A percentile compares a stretch with the other conserved stretches of the same genome.
Evolutionary conservation across 768 basidiomycete species (phyloP).

Genomic region (Trametes gibbosa): DNA sequence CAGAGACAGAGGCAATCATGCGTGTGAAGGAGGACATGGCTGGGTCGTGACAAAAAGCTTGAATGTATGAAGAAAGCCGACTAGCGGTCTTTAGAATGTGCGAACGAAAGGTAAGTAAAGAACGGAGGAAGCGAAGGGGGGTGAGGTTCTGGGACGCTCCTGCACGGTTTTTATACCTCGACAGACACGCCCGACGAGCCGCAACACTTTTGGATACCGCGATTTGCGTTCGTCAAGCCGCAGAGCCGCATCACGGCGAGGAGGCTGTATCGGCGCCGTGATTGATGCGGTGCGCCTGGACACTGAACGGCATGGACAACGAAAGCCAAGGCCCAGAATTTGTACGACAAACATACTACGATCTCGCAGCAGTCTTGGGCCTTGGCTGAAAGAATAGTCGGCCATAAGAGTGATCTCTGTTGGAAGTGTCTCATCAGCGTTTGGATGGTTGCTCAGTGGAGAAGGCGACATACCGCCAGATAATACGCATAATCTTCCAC

Average conservation of each 20-base stretch:
- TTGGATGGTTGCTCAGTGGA: not conserved
- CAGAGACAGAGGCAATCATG: conserved; percentile 13
- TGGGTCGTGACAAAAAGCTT: not conserved
- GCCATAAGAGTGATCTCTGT: not conserved
- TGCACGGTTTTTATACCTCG: not conserved
- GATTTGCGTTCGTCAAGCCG: not conserved
- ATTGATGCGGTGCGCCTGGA: not conserved
- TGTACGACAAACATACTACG: not conserved
- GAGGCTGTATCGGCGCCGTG: not conserved
- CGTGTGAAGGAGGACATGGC: conserved; percentile 14
- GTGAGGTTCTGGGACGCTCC: not conserved
- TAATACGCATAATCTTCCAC: no score
- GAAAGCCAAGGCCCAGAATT: not conserved
- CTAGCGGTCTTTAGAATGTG: conserved; percentile 10
- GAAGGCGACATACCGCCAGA: no score
- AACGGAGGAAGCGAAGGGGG: conserved; percentile 1
- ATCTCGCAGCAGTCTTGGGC: not conserved
- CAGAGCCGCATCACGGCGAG: not conserved
- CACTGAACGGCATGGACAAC: not conserved
- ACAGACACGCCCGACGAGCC: not conserved
- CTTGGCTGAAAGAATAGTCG: not conserved
- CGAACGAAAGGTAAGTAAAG: conserved; percentile 11
- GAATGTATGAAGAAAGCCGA: conserved; percentile 9
- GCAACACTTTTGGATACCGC: not conserved
- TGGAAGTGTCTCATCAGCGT: not conserved